Evolutionary conservation across 257 asterid genomes (phyloP).

Genomic region (Osmanthus fragrans): DNA sequence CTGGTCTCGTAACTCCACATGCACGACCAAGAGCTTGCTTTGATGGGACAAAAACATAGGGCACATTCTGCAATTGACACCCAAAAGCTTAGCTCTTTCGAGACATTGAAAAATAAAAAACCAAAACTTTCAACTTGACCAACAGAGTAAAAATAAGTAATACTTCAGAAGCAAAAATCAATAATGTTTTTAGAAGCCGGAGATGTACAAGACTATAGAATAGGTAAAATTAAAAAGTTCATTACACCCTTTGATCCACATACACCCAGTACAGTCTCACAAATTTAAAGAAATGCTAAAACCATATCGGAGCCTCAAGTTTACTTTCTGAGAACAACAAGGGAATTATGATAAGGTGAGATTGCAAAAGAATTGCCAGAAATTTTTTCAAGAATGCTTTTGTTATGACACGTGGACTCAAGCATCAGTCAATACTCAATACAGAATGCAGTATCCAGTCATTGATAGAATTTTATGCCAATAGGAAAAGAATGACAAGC

Average conservation of each 20-base stretch:
- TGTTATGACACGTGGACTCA: no score
- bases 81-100: neutral
- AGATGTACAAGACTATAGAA: neutral
- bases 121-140: neutral
- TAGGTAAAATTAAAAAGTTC: neutral
- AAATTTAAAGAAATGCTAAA: neutral
- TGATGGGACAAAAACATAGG: conserved; percentile 48
- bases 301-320: neutral
- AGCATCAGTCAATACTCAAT: no score
- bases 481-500: no score
- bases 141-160: neutral
- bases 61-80: conserved; percentile 39
- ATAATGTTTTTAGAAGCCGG: neutral
- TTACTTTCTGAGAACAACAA: neutral
- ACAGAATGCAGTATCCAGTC: no score
- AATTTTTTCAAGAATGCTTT: no score
- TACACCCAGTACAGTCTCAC: neutral
- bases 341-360: neutral
- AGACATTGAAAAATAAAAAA: neutral
- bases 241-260: neutral
- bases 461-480: no score
- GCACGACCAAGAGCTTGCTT: conserved; percentile 80
- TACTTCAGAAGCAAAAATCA: neutral
- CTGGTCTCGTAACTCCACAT: conserved; percentile 92
- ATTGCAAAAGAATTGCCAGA: no score